These are phyloP conservation scores for Melaleuca quinquenervia DNA, from an alignment of 345 rosid genomes.

Conservation along the genomic window DNA sequence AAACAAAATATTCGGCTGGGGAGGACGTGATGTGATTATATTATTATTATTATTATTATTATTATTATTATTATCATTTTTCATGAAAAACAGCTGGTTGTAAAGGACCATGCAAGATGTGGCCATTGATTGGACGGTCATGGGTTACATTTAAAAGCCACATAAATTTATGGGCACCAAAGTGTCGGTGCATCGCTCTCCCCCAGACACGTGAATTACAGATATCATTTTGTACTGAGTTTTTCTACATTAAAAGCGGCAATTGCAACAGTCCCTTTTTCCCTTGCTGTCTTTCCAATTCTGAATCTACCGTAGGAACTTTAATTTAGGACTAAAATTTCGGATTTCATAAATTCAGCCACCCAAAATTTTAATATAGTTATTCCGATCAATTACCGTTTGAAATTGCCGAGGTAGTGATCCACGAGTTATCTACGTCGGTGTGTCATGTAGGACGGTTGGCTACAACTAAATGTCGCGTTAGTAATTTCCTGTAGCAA, in stretches of 20 bases:
- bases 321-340: rapidly evolving
- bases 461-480: rapidly evolving
- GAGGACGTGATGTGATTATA: neutral
- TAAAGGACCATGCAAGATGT: neutral
- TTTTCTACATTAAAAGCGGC: neutral
- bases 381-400: rapidly evolving
- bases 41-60: neutral
- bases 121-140: neutral
- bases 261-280: neutral
- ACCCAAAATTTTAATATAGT: rapidly evolving
- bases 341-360: rapidly evolving
- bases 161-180: neutral
- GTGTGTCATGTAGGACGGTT: too few species aligned
- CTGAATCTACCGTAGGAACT: neutral
- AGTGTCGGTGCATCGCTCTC: neutral
- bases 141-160: neutral
- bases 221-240: neutral
- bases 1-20: neutral
- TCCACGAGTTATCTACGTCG: too few species aligned
- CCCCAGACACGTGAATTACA: neutral
- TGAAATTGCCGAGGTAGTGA: rapidly evolving
- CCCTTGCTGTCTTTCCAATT: neutral
- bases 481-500: rapidly evolving
- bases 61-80: neutral
- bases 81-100: neutral